Evolutionary conservation across 495 filamentous ascomycete species (phyloP).

Genomic region (Penicillium dipodomyicola): DNA sequence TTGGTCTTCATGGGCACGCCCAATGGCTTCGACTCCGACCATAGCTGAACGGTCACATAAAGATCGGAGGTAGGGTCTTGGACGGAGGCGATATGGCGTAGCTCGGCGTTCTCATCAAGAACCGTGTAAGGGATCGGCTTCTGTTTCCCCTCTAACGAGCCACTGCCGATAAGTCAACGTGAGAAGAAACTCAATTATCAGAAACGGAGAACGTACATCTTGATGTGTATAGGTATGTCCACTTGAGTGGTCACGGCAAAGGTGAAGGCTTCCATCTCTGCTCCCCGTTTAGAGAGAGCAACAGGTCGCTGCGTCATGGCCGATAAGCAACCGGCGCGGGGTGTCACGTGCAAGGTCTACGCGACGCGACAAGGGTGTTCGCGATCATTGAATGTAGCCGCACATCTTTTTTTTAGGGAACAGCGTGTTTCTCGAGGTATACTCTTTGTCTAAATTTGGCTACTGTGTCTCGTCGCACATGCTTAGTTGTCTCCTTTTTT

Average conservation of each 20-base stretch:
- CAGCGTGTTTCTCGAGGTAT: neutral
- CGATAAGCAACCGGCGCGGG: conserved; percentile 11
- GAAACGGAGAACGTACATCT: conserved; percentile 59
- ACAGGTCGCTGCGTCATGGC: conserved; percentile 9
- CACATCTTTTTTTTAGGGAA: neutral
- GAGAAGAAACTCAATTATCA: conserved; percentile 13
- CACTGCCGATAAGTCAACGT: conserved; percentile 48
- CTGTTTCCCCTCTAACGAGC: conserved; percentile 83
- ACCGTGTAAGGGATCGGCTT: conserved; percentile 74
- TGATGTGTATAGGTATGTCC: conserved; percentile 74
- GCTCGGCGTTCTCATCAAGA: conserved; percentile 69
- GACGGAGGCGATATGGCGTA: conserved; percentile 83
- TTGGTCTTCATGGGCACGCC: conserved; percentile 88
- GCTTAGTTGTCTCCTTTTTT: neutral
- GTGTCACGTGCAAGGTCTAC: conserved; percentile 8
- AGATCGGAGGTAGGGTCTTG: conserved; percentile 74
- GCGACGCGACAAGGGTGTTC: conserved; percentile 4
- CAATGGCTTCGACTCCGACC: conserved; percentile 92
- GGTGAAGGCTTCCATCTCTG: conserved; percentile 84
- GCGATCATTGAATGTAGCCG: neutral
- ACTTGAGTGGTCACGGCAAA: conserved; percentile 85
- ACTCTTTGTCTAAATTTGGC: neutral
- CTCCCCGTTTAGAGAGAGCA: conserved; percentile 3
- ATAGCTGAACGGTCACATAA: conserved; percentile 88
- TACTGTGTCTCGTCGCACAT: neutral